Evolutionary conservation across 352 stramenopile species (phyloP), one percentile per base, ranked within the genome.

Genomic region (Phytopythium helicoides): DNA sequence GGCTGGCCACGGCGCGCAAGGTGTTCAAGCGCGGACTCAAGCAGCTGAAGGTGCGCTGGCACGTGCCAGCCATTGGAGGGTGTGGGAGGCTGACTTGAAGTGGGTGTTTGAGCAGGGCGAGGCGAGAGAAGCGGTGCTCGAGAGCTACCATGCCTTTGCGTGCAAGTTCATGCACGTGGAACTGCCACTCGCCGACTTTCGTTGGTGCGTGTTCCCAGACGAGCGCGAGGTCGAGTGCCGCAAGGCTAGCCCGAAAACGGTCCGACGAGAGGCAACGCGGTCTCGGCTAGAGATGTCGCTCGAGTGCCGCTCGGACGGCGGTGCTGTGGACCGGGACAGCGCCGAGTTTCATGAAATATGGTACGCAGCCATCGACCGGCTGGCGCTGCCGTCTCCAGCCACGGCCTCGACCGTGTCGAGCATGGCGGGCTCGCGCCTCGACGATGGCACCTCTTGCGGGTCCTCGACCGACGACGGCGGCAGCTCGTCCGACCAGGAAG

Each of bases 1-100:
- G 40, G 1, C 21, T 47, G 21, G 22, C 40, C 9, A 47, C 25
- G 19, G 40, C 40, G 40, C 40, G 40, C 40, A 47, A 47, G 40
- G 40, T 47, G 8, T 47, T 47, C 40, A 47, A 47, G 40, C 40
- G 40, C 40, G 40, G 18, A 21, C 40, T 47, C 22, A 47, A 47
- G 21, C 7, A 5, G 21, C 40, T 47, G 40, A 18, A 47, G 40
- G 40, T 47, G 40, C 18, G 40, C 15, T 14, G 37, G 12, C 6
- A 19, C 37, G 23, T 25, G 11, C 37, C 37, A 42, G 8, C 4
- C 23, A 1, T 12, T 23, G 40, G 28, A 2, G 21, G 15, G 28
- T 15, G 9, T 8, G 19, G 11, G 22, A 16, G 4, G 12, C 40
- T 22, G 12, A 44, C n/a, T 14, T 19, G 38, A n/a, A 5, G 11